Base-by-base conservation (phyloP, 108 stramenopile genomes). In the Conticribra guillardii region DNA sequence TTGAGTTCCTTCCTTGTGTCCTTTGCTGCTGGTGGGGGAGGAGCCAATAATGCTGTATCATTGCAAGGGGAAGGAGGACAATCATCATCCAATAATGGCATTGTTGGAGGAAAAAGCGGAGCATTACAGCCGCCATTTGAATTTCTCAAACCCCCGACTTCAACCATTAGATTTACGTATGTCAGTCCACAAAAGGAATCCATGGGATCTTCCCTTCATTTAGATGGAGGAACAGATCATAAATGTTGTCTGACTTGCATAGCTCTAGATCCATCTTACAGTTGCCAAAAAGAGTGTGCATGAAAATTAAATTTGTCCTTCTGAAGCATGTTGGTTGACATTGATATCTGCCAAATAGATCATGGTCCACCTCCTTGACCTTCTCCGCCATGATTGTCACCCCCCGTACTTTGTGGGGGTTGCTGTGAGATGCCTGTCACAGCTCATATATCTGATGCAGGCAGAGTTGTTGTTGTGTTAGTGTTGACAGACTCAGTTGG, bases 251-350 rank as follows among this genome's bases (percentile, higher is more conserved):
- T 74, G 1, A 84, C 87, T 0, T 86, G 84, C 32, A 29, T 89
- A 54, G 84, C 63, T n/a, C 52, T 91, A 0, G 90, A 94, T 84
- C 92, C 92, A 60, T 61, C 85, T 21, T 87, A 88, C 53, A 56
- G 62, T 26, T 56, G 71, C 14, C 70, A 55, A 18, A 70, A 81
- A 49, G 83, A 87, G 54, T 82, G 82, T 59, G 72, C 80, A n/a
- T n/a, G n/a, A n/a, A n/a, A n/a, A n/a, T n/a, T n/a, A n/a, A n/a
- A n/a, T n/a, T n/a, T n/a, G n/a, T n/a, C n/a, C n/a, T n/a, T n/a
- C n/a, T n/a, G n/a, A n/a, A n/a, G n/a, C n/a, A n/a, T n/a, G n/a
- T n/a, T n/a, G n/a, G n/a, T n/a, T n/a, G n/a, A n/a, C n/a, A n/a
- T n/a, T n/a, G n/a, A n/a, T n/a, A n/a, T n/a, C n/a, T n/a, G n/a